Percentiles rank a stretch among this genome's conserved stretches.
Evolutionary conservation across 139 green algal genomes (phyloP).

Genomic region (Chlorella ohadii): DNA sequence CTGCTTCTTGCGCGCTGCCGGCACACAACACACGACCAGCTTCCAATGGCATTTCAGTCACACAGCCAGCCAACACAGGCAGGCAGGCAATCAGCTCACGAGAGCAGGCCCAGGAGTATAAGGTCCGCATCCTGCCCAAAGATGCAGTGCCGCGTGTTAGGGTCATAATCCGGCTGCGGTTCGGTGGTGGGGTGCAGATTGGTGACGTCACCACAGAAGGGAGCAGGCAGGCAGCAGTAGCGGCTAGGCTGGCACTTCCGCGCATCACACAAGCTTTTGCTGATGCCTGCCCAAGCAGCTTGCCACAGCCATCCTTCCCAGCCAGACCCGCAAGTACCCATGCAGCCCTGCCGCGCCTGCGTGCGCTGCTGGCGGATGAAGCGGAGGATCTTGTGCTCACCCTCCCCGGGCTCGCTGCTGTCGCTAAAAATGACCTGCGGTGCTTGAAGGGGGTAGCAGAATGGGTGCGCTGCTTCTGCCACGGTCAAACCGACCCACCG

Average conservation of each 20-base stretch:
- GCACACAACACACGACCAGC: too few species aligned
- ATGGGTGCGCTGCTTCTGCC: too few species aligned
- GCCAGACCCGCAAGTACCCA: too few species aligned
- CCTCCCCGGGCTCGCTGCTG: constrained; percentile 76
- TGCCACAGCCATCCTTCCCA: not conserved
- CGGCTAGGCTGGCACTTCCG: too few species aligned
- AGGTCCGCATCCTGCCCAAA: constrained; percentile 75
- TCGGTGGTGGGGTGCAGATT: not conserved
- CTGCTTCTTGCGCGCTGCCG: too few species aligned
- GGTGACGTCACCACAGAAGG: too few species aligned
- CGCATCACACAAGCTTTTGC: too few species aligned
- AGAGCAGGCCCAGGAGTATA: constrained; percentile 80
- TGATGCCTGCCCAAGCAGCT: too few species aligned
- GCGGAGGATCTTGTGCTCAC: constrained; percentile 80
- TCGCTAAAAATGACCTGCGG: constrained; percentile 77
- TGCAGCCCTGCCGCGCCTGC: not conserved
- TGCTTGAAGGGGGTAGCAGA: too few species aligned
- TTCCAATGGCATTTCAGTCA: too few species aligned
- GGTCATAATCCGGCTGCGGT: constrained; percentile 52
- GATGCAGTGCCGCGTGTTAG: constrained; percentile 77
- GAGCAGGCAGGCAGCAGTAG: too few species aligned
- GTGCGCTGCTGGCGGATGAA: constrained; percentile 65
- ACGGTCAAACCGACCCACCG: too few species aligned
- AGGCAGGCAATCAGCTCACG: not conserved
- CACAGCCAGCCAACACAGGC: not conserved